These are phyloP conservation scores for Pleurotus pulmonarius DNA, from an alignment of 768 basidiomycete genomes.

Conservation along the genomic window DNA sequence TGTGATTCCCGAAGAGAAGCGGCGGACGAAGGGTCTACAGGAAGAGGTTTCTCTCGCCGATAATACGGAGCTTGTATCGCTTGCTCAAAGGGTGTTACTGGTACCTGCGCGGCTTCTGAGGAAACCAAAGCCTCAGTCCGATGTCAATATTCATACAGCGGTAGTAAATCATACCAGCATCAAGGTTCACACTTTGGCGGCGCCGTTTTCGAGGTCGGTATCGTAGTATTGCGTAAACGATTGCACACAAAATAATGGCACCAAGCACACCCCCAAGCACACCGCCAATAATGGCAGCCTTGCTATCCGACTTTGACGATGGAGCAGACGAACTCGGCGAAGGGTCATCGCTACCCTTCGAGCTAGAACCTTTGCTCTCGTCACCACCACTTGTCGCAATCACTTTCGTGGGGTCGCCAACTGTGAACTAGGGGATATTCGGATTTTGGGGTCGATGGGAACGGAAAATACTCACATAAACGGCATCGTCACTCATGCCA, in stretches of 20 bases:
- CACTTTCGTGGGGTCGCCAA: neutral
- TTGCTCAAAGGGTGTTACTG: neutral
- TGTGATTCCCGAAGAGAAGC: neutral
- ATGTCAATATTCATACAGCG: neutral
- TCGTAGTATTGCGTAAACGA: neutral
- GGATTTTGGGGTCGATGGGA: too few relatives aligned
- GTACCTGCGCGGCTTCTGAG: neutral
- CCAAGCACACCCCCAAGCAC: neutral
- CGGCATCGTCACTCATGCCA: neutral
- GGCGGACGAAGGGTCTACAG: neutral
- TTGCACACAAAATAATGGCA: neutral
- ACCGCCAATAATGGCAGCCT: conserved; percentile 1
- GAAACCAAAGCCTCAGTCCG: neutral
- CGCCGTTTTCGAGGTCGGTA: neutral
- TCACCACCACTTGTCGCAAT: neutral
- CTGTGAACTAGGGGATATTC: neutral
- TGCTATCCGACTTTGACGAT: neutral
- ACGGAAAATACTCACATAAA: neutral
- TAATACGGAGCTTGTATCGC: neutral
- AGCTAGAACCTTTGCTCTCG: neutral
- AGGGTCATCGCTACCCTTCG: neutral
- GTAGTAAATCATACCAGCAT: neutral
- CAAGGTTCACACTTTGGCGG: neutral
- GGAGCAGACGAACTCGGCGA: neutral
- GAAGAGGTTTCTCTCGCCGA: conserved; percentile 2